Base-by-base conservation (phyloP, 345 rosid genomes). In the Salix exigua region DNA sequence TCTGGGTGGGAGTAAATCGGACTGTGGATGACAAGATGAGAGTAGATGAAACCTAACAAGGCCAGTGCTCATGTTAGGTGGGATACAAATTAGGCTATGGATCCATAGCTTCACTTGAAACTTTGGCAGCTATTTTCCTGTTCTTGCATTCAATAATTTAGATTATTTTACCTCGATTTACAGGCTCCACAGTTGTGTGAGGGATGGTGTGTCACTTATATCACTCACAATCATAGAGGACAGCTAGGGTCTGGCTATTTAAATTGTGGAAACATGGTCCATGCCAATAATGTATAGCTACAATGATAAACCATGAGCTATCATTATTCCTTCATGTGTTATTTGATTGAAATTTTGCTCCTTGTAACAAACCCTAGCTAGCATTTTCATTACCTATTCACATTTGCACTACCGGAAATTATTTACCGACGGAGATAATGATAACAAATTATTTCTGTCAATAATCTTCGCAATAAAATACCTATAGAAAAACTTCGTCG, bases 401-500 rank as follows among this genome's bases (percentile, higher is more conserved):
- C 4, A 25, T 58, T 0, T 0, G 7, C 37, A 5, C 0, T 5
- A 35, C 37, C 6, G 7, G 1, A 35, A 35, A 35, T 0, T 35
- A 35, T 35, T 35, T 35, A 35, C 7, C 7, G 37, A 0, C 37
- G 37, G 7, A 35, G 0, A 35, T 35, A 35, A 35, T 35, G 37
- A 0, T 0, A 35, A 35, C 37, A 35, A 5, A 33, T 33, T 33
- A 33, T 33, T 33, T 5, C 6, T 5, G 0, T 33, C 37, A 5
- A 33, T 33, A 33, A 33, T 33, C 0, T 4, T 33, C 0, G 5
- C 0, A 0, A 33, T 0, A 33, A 5, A 35, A 35, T 35, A 5
- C 7, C 37, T 7, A 35, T 1, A 1, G 7, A 35, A 35, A 31
- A 35, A 35, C 7, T 35, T 1, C 0, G 1, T 35, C 37, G 7